Evolutionary conservation across 129 eudicot genomes (phyloP).

Genomic region (Heracleum sosnowskyi): DNA sequence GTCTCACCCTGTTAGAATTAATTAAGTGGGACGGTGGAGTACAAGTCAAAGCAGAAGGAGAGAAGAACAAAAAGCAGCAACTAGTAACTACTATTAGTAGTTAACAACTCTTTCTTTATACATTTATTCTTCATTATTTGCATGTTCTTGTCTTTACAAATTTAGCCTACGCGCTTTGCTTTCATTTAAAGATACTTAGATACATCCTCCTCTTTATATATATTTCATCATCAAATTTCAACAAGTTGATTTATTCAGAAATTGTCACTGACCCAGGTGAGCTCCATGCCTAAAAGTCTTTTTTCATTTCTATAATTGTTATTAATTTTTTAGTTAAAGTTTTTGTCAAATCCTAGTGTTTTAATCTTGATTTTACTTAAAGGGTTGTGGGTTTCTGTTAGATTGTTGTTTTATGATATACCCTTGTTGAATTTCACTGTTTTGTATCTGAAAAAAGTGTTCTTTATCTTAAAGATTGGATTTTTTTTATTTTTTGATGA

Average conservation of each 20-base stretch:
- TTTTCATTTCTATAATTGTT: not conserved
- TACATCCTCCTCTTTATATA: not conserved
- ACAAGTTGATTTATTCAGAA: not conserved
- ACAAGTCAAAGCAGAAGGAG: not conserved
- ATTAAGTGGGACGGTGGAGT: too few species aligned
- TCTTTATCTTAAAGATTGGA: not conserved
- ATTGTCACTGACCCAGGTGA: constrained; percentile 4
- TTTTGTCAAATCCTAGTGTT: not conserved
- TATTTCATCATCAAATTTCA: not conserved
- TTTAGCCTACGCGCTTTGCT: constrained; percentile 1
- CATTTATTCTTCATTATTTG: not conserved
- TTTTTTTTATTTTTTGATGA: not conserved
- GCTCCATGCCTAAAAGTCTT: not conserved
- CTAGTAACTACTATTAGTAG: not conserved
- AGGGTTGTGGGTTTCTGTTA: constrained; percentile 4
- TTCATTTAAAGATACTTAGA: not conserved
- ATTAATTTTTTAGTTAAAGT: not conserved
- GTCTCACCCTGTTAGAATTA: too few species aligned
- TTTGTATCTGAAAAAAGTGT: not conserved
- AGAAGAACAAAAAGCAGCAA: not conserved
- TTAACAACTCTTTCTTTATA: not conserved
- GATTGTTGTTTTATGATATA: not conserved
- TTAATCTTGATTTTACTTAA: not conserved
- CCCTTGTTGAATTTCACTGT: not conserved
- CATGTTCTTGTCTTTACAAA: not conserved